Percentiles rank a stretch among this genome's conserved stretches.
Evolutionary conservation across 495 filamentous ascomycete genomes (phyloP).

Genomic region (Letharia lupina): DNA sequence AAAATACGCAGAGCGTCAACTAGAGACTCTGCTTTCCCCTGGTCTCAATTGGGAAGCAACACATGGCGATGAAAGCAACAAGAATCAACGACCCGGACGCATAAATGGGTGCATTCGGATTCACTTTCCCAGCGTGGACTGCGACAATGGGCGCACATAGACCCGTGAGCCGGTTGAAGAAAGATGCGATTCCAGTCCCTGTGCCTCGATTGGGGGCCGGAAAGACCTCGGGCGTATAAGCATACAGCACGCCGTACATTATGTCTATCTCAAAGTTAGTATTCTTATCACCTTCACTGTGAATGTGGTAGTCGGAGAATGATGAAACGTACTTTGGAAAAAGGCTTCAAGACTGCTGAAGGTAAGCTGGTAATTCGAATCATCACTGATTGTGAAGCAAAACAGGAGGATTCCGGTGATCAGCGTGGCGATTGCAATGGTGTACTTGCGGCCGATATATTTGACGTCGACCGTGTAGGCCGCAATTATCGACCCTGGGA

Average conservation of each 20-base stretch:
- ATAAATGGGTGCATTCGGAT: slow-evolving; percentile 44
- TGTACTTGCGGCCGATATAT: slow-evolving; percentile 53
- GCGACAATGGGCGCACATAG: slow-evolving; percentile 52
- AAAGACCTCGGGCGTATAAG: slow-evolving; percentile 55
- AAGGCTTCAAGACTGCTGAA: slow-evolving; percentile 49
- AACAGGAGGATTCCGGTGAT: slow-evolving; percentile 52
- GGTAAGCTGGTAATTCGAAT: slow-evolving; percentile 42
- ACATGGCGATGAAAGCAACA: slow-evolving; percentile 45
- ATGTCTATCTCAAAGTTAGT: slow-evolving; percentile 31
- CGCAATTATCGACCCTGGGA: slow-evolving; percentile 49
- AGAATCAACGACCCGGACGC: slow-evolving; percentile 45
- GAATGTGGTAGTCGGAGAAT: neutral
- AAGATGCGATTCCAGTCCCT: slow-evolving; percentile 49
- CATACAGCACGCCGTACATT: slow-evolving; percentile 56
- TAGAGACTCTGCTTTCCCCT: slow-evolving; percentile 42
- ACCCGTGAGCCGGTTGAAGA: slow-evolving; percentile 49
- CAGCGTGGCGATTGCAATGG: slow-evolving; percentile 45
- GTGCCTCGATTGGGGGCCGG: slow-evolving; percentile 51
- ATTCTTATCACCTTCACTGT: neutral
- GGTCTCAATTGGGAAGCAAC: slow-evolving; percentile 46
- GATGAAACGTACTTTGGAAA: slow-evolving; percentile 40
- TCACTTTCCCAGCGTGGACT: slow-evolving; percentile 37
- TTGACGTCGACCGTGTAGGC: slow-evolving; percentile 49
- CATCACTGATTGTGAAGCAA: slow-evolving; percentile 46
- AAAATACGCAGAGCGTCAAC: neutral